These are phyloP conservation scores for Boletus subparvulus DNA, from an alignment of 768 basidiomycete genomes.

Conservation along the genomic window DNA sequence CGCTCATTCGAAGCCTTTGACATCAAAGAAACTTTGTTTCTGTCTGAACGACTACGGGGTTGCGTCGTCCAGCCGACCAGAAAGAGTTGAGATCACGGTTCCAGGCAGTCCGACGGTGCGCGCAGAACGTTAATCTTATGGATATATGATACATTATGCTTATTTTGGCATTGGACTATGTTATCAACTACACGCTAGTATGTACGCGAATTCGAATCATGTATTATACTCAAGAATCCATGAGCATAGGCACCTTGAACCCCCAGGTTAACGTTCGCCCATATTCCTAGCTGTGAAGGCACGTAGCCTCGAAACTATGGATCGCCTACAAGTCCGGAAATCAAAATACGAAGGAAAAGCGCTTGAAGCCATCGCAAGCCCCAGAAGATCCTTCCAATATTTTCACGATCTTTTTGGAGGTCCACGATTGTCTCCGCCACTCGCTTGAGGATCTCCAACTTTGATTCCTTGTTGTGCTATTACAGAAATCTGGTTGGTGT, in stretches of 20 bases:
- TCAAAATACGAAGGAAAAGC: constrained; percentile 5
- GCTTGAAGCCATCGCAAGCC: constrained; percentile 1
- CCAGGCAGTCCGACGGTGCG: constrained; percentile 24
- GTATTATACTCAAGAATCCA: neutral
- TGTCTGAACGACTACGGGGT: neutral
- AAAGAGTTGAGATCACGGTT: constrained; percentile 18
- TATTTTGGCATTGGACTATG: constrained; percentile 9
- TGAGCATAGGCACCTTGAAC: neutral
- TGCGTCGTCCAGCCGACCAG: neutral
- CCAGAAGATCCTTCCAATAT: constrained; percentile 14
- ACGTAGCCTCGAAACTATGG: neutral
- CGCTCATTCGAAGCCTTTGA: constrained; percentile 7
- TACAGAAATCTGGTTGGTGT: constrained; percentile 30
- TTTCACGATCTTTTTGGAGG: constrained; percentile 17
- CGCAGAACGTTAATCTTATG: constrained; percentile 16
- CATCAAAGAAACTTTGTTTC: constrained; percentile 10
- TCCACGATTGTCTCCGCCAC: constrained; percentile 16
- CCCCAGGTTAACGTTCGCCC: no score
- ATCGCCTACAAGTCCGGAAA: constrained; percentile 9
- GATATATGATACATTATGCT: constrained; percentile 10
- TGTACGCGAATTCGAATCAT: constrained; percentile 5
- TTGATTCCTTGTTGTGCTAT: constrained; percentile 22
- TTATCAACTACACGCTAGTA: constrained; percentile 10
- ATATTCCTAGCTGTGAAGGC: no score
- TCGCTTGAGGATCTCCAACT: constrained; percentile 22